Base-by-base conservation (phyloP, 768 basidiomycete species). In the Tricholoma matsutake region DNA sequence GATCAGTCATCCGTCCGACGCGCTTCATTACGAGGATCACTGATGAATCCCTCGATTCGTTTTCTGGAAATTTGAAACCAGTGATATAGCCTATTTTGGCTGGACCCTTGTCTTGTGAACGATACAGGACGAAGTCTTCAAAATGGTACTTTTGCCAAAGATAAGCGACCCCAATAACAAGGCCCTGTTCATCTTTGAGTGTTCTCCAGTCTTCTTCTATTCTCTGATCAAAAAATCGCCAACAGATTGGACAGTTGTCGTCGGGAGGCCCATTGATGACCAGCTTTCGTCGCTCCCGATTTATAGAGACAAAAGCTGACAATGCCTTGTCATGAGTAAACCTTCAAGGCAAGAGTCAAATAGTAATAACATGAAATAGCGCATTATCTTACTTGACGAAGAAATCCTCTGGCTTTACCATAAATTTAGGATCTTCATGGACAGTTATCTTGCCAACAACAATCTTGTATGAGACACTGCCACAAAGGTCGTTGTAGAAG, bases 91-190 rank as follows among this genome's bases (percentile, higher is more conserved):
- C 90, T 52, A 91, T 81, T 28, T 80, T 65, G 3, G 83, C 86
- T 1, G 84, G 82, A 0, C 86, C 86, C 1, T 75, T 63, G 0
- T 20, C 16, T 31, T 76, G 70, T 0, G 80, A 76, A 18, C 69
- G 73, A 67, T 86, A 81, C 5, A 86, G 73, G 4, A 84, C 82
- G 62, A 83, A 89, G 37, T 92, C 91, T 45, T 84, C 72, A 0
- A 75, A 54, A 57, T 93, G 91, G 62, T 86, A 92, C 0, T 71
- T 72, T 1, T 74, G 64, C 0, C 82, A 83, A 9, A 71, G 72
- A 66, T 76, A 84, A 0, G 75, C 70, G 25, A 89, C 60, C 0
- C 84, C 87, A 18, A 71, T 71, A 0, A 64, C 60, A 11, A 62
- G 54, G 0, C 68, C 69, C n/a, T 68, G 39, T 0, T 68, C 63